Base-by-base conservation (phyloP, 192 early-diverging fungal genomes). In the Entomortierella parvispora region DNA sequence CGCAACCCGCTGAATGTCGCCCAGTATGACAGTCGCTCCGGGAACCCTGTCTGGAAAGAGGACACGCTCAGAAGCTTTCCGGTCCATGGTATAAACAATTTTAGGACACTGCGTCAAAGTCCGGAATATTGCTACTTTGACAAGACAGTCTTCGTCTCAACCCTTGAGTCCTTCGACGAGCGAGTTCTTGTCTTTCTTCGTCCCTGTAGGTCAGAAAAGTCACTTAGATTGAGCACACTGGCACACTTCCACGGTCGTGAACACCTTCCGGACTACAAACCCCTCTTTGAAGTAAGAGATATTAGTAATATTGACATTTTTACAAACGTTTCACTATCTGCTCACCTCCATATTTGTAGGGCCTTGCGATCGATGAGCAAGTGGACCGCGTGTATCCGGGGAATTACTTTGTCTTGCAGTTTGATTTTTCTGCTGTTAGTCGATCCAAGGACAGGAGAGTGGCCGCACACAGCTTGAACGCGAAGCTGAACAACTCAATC, bases 161-260 rank as follows among this genome's bases (percentile, higher is more conserved):
- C 55, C 23, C 62, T 79, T 28, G 76, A 58, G 62, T 63, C 65
- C 47, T 69, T 69, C 46, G 0, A 7, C 37, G 52, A 44, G 22
- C 34, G 54, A 26, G 76, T n/a, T n/a, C 68, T 60, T 66, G 53
- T 69, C 55, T 79, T 79, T 55, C 68, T 79, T 51, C 67, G 54
- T 50, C 68, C 76, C 32, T 61, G 55, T 48, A 66, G 76, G 62
- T 70, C 66, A 32, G 68, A 62, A 2, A 79, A 79, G 56, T 79
- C 76, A 29, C 76, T 70, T 25, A 58, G 12, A 65, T 51, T 79
- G 22, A 79, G 76, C 46, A 52, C 59, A 23, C 37, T 79, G 61
- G 60, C 76, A 33, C 68, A 71, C 17, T 78, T 78, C 66, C 75
- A 78, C 58, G 75, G 76, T 58, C 54, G 58, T 54, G 76, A 79